Base-by-base conservation (phyloP, 108 stramenopile genomes). In the Pseudonitzschia multiseries region DNA sequence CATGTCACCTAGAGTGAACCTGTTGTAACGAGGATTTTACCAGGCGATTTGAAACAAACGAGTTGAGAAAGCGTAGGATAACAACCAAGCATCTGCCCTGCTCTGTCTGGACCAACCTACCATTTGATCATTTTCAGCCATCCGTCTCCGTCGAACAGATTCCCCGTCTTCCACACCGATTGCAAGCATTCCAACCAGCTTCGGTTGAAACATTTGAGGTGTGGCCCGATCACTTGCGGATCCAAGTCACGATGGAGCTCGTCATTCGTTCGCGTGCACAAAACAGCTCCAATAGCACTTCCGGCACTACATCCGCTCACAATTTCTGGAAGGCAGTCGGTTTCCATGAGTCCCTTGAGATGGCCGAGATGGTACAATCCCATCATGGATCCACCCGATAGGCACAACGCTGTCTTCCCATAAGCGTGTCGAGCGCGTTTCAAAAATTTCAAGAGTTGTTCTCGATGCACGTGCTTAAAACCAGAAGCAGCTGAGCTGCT, bases 261-360 rank as follows among this genome's bases (percentile, higher is more conserved):
- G 52, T 90, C 90, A 26, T 97, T 91, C 10, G 93, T 97, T 60
- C 97, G 84, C 18, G 93, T 95, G 57, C 97, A 97, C 51, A 97
- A 40, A 68, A 98, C 79, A 18, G 96, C 97, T 14, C 94, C 96
- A 40, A 98, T 86, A 17, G 96, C 92, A 65, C 90, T 86, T 14
- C 99, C 99, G 4, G 97, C 99, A 44, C 93, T 94, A 18, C 97
- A 96, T 9, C 99, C 99, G 29, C 88, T 91, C 15, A 99, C 88
- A 59, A 97, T 97, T 41, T 95, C 83, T 4, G 99, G 99, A 8
- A 99, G 79, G 21, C 92, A 65, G 43, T 88, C 91, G 59, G 82
- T 83, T 32, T 93, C 92, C 65, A 91, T 70, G 10, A 97, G 73
- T 9, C 94, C 97, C 71, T 84, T 83, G 24, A 98, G 78, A 32